Evolutionary conservation across 116 monocot species (phyloP).

Genomic region (Iris pallida): DNA sequence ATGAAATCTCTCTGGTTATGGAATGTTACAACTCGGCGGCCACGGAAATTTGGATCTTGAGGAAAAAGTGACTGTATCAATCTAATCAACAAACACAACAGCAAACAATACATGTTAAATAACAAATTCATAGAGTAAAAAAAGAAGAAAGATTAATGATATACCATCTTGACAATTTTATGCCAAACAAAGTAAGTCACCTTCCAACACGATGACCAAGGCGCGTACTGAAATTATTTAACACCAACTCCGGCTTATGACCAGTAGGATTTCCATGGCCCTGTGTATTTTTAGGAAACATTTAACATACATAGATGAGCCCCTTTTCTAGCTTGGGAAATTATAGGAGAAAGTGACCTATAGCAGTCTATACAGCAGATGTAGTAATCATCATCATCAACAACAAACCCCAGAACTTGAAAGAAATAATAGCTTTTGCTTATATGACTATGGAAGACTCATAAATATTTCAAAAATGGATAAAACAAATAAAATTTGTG

Average conservation of each 20-base stretch:
- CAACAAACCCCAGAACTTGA: too few relatives aligned
- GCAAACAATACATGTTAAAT: background rate
- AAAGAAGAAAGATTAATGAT: background rate
- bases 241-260: constrained; percentile 84
- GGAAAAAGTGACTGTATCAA: constrained; percentile 92
- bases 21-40: constrained; percentile 90
- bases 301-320: too few relatives aligned
- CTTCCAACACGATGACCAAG: constrained; percentile 89
- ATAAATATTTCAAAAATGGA: too few relatives aligned
- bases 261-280: constrained; percentile 91
- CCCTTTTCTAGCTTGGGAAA: too few relatives aligned
- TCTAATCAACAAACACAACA: constrained; percentile 25
- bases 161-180: background rate
- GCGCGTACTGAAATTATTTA: constrained; percentile 91
- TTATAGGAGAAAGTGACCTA: too few relatives aligned
- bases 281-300: constrained; percentile 23
- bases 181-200: constrained; percentile 21
- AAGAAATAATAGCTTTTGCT: too few relatives aligned
- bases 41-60: constrained; percentile 77
- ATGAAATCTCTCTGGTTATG: constrained; percentile 96
- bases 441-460: too few relatives aligned
- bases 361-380: too few relatives aligned
- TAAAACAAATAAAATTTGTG: too few relatives aligned
- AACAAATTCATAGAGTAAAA: background rate
- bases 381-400: too few relatives aligned